Evolutionary conservation across 2,329 filamentous ascomycete species (phyloP), one percentile per base, ranked within the genome.

Genomic region (Fusarium odoratissimum): DNA sequence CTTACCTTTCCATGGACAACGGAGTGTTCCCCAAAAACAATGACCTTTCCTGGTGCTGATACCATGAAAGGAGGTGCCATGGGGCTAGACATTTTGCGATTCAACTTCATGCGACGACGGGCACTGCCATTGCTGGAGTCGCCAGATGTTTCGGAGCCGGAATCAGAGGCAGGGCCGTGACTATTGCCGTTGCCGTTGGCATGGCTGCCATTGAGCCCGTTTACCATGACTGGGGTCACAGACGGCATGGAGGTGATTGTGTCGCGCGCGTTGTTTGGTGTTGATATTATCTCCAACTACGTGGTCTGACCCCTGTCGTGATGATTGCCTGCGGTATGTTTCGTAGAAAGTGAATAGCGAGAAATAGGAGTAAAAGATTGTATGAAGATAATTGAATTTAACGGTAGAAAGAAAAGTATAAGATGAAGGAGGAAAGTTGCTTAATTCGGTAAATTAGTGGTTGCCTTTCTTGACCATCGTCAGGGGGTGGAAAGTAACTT

Each of bases 11-110:
- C 95, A 80, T 99, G 91, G 25, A 99, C 96, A n/a, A 98, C 96
- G 5, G 96, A 93, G 84, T 99, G 96, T 82, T 99, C 96, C 75
- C 96, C 96, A 84, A 95, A 98, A 59, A 98, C 94, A 81, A 99
- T 99, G 79, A 98, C 96, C 82, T 99, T 99, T 72, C 95, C 97
- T 0, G 96, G 96, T 5, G 97, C 95, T 21, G 96, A 98, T 64
- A 98, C 95, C 93, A 99, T 97, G 81, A 99, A 99, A 69, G 95
- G 86, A 46, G 95, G 95, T 83, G 96, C 90, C 90, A 92, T 90
- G 7, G 90, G 90, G 62, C 84, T 89, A 16, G 90, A 91, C 69
- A 86, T 83, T 75, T 89, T 91, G 80, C 90, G 88, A 54, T 84
- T 81, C 77, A 84, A 79, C 74, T 76, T 86, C 67, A 81, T 78